A percentile compares a stretch with the other conserved stretches of the same genome.
Evolutionary conservation across 2,329 filamentous ascomycete species (phyloP).

Genomic region (Pseudogymnoascus sp.): DNA sequence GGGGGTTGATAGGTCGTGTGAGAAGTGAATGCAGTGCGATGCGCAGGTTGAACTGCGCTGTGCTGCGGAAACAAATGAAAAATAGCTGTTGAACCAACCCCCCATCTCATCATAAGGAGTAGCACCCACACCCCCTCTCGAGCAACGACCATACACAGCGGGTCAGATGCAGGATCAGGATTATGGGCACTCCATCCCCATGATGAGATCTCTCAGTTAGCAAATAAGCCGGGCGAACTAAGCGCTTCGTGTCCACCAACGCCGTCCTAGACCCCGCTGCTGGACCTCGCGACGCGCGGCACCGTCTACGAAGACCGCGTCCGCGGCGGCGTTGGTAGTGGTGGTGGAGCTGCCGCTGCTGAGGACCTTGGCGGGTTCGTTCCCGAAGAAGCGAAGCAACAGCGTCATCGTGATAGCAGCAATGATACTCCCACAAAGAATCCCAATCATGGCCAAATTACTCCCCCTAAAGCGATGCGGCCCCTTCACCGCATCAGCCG

Average conservation of each 20-base stretch:
- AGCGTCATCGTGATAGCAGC: constrained; percentile 64
- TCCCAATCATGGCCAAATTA: constrained; percentile 84
- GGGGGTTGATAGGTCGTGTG: not conserved
- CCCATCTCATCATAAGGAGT: constrained; percentile 23
- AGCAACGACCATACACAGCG: not conserved
- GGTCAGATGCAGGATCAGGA: not conserved
- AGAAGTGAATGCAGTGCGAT: not conserved
- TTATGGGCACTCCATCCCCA: constrained; percentile 16
- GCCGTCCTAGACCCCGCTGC: constrained; percentile 51
- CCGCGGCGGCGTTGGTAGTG: constrained; percentile 34
- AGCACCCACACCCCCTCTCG: not conserved
- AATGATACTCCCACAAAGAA: constrained; percentile 69
- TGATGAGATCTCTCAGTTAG: constrained; percentile 16
- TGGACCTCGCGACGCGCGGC: constrained; percentile 52
- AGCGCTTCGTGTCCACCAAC: constrained; percentile 25
- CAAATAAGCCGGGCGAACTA: constrained; percentile 25
- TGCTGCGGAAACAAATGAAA: constrained; percentile 10
- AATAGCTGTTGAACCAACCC: not conserved
- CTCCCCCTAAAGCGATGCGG: constrained; percentile 70
- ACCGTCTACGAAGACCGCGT: constrained; percentile 45
- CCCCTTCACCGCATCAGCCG: constrained; percentile 62
- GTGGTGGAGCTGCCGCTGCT: constrained; percentile 29
- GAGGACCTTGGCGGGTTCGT: constrained; percentile 42
- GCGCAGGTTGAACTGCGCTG: constrained; percentile 15
- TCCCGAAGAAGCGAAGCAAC: constrained; percentile 54